phyloP scores from a whole-genome alignment of 2,329 filamentous ascomycete species.

The Pseudocercospora pini-densiflorae region DNA sequence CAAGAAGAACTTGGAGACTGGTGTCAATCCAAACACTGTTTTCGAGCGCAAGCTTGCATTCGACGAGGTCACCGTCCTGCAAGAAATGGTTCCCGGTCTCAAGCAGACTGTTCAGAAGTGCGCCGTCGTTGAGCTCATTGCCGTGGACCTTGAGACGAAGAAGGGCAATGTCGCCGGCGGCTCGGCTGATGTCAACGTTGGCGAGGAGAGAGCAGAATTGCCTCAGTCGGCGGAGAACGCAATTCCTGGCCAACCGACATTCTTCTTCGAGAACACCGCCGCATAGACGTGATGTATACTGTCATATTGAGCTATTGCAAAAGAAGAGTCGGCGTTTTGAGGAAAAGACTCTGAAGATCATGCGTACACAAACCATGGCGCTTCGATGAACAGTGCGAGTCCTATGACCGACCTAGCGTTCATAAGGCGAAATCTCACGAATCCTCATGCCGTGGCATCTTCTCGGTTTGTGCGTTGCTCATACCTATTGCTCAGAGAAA shows the following conservation, averaged over 20 bases:
- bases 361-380: background rate
- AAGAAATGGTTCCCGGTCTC: constrained; percentile 78
- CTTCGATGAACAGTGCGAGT: background rate
- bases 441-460: background rate
- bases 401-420: background rate
- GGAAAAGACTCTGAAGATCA: background rate
- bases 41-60: constrained; percentile 86
- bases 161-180: constrained; percentile 60
- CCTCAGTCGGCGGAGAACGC: constrained; percentile 70
- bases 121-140: constrained; percentile 71
- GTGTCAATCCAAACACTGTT: constrained; percentile 68
- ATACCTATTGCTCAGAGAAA: background rate
- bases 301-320: background rate
- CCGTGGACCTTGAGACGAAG: constrained; percentile 72
- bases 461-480: background rate
- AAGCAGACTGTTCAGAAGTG: constrained; percentile 74
- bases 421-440: background rate
- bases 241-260: constrained; percentile 80
- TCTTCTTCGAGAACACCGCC: constrained; percentile 76
- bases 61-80: constrained; percentile 76
- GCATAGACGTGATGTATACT: background rate
- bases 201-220: constrained; percentile 63
- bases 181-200: constrained; percentile 55
- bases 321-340: background rate
- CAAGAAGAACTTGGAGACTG: constrained; percentile 76